These are phyloP conservation scores for Kluyveromyces nonfermentans DNA, from an alignment of 805 yeast species.

Conservation along the genomic window DNA sequence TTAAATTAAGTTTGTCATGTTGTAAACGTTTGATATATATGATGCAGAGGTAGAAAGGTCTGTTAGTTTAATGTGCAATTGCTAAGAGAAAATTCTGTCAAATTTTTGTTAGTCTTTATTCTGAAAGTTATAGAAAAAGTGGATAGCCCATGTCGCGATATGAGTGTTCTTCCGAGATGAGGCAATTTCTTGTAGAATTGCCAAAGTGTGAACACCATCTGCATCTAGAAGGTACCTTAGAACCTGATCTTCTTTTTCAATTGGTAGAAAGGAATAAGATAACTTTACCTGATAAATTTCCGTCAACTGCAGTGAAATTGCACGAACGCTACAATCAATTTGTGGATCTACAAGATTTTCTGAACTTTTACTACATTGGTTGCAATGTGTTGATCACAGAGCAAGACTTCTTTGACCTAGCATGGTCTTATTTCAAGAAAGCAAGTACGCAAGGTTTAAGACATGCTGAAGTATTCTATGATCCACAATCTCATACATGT, in stretches of 20 bases:
- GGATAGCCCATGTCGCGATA: conserved; percentile 13
- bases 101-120: background rate
- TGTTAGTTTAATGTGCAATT: too few relatives aligned
- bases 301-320: conserved; percentile 48
- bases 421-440: conserved; percentile 60
- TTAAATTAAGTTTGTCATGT: too few relatives aligned
- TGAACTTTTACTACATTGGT: conserved; percentile 72
- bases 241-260: conserved; percentile 63
- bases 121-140: background rate
- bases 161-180: conserved; percentile 33
- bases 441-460: conserved; percentile 49
- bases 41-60: too few relatives aligned
- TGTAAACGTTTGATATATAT: too few relatives aligned
- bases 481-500: conserved; percentile 75
- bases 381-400: conserved; percentile 64
- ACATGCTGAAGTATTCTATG: conserved; percentile 74
- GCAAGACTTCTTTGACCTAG: conserved; percentile 66
- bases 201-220: conserved; percentile 87
- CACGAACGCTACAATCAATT: conserved; percentile 52
- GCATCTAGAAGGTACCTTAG: conserved; percentile 75
- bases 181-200: conserved; percentile 49
- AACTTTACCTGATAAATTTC: conserved; percentile 52
- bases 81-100: too few relatives aligned
- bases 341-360: conserved; percentile 64
- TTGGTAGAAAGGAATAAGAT: conserved; percentile 59